These are phyloP conservation scores for Pyricularia pennisetigena DNA, from an alignment of 2,329 filamentous ascomycete genomes.

Conservation along the genomic window DNA sequence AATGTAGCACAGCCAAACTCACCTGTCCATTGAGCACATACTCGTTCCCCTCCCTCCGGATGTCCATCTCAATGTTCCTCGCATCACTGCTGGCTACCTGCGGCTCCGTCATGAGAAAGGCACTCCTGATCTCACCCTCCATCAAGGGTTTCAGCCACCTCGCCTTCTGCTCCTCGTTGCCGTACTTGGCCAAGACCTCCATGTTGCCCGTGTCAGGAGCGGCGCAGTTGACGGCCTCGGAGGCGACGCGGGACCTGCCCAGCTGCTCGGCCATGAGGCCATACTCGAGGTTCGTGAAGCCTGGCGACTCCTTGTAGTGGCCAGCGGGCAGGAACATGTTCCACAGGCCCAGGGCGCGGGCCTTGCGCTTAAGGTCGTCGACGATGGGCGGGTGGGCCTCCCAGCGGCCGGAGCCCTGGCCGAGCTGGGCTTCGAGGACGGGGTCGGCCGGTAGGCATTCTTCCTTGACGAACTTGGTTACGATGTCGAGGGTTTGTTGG, in stretches of 20 bases:
- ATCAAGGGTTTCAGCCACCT: conserved; percentile 75
- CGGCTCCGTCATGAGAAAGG: conserved; percentile 91
- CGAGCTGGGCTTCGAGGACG: conserved; percentile 71
- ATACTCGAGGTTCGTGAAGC: conserved; percentile 93
- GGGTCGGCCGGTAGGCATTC: conserved; percentile 84
- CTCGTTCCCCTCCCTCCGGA: conserved; percentile 73
- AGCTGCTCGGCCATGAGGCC: conserved; percentile 95
- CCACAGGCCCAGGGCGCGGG: conserved; percentile 79
- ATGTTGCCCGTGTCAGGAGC: conserved; percentile 93
- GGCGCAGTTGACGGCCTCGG: conserved; percentile 81
- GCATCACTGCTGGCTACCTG: conserved; percentile 84
- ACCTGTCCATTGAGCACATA: conserved; percentile 86
- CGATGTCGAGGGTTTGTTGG: conserved; percentile 73
- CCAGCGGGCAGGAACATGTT: conserved; percentile 96
- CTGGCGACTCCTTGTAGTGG: conserved; percentile 91
- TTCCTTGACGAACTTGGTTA: conserved; percentile 94
- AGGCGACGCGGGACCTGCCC: conserved; percentile 74
- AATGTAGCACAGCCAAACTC: conserved; percentile 18
- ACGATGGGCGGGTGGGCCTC: conserved; percentile 68
- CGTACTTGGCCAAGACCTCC: conserved; percentile 90
- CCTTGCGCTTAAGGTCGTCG: conserved; percentile 82
- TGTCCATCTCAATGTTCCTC: conserved; percentile 81
- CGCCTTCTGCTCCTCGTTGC: conserved; percentile 74
- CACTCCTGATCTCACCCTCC: conserved; percentile 76
- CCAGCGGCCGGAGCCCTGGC: conserved; percentile 69